phyloP scores from a whole-genome alignment of 257 asterid species.

The Verbena officinalis region DNA sequence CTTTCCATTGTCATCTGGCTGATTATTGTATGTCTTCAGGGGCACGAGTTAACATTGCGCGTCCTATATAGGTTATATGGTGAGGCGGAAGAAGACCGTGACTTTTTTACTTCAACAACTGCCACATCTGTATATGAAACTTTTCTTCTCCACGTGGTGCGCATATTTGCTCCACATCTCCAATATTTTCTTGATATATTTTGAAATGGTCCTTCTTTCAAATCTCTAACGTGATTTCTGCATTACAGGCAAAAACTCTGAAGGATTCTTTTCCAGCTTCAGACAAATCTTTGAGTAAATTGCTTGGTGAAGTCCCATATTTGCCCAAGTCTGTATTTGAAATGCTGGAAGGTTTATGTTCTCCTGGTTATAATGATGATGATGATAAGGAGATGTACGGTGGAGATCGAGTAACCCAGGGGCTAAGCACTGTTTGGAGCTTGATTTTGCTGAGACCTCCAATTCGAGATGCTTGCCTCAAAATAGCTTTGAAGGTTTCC shows the following conservation, averaged over 20 bases:
- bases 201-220: slow-evolving; percentile 26
- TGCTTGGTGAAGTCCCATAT: slow-evolving; percentile 92
- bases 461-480: slow-evolving; percentile 81
- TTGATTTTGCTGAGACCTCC: slow-evolving; percentile 92
- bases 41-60: slow-evolving; percentile 97
- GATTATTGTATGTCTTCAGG: slow-evolving; percentile 74
- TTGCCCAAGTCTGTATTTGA: slow-evolving; percentile 76
- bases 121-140: slow-evolving; percentile 89
- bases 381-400: slow-evolving; percentile 72
- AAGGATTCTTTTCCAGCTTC: slow-evolving; percentile 91
- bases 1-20: slow-evolving; percentile 37
- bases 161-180: slow-evolving; percentile 30
- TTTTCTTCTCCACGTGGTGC: slow-evolving; percentile 91
- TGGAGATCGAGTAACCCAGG: slow-evolving; percentile 97
- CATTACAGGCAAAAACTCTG: slow-evolving; percentile 86
- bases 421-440: slow-evolving; percentile 93
- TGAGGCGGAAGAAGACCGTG: slow-evolving; percentile 93
- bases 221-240: slow-evolving; percentile 22
- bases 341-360: slow-evolving; percentile 81
- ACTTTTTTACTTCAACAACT: slow-evolving; percentile 81
- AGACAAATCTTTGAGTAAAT: slow-evolving; percentile 92
- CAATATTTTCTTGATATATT: slow-evolving; percentile 27
- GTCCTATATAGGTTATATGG: slow-evolving; percentile 97
- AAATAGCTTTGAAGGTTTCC: slow-evolving; percentile 83
- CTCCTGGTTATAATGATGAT: slow-evolving; percentile 66